Conservation (phyloP, 2,329 filamentous ascomycete species). For the Verticillium dahliae region DNA sequence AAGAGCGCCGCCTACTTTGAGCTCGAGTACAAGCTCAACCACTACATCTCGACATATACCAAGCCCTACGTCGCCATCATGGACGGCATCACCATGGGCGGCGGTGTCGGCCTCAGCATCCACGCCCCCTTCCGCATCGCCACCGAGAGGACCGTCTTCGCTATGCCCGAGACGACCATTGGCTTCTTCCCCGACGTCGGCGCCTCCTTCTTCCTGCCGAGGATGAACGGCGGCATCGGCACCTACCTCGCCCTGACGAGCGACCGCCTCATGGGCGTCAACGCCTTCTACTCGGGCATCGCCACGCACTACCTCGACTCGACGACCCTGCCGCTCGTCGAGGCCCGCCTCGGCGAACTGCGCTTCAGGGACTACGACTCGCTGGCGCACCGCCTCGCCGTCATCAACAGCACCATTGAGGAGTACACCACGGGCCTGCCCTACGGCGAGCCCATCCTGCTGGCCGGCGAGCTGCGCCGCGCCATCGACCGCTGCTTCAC, state of each 20-base stretch:
- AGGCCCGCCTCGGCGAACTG: conserved; percentile 81
- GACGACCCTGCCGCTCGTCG: conserved; percentile 72
- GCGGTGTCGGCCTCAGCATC: conserved; percentile 86
- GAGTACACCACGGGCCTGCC: conserved; percentile 87
- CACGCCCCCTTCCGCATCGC: conserved; percentile 96
- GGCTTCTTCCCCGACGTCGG: conserved; percentile 99
- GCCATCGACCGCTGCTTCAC: conserved; percentile 82
- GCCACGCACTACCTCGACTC: conserved; percentile 97
- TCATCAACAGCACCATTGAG: conserved; percentile 83
- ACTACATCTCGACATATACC: conserved; percentile 85
- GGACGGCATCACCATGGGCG: conserved; percentile 98
- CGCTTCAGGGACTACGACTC: conserved; percentile 73
- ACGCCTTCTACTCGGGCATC: conserved; percentile 84
- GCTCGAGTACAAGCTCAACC: conserved; percentile 93
- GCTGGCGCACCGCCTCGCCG: conserved; percentile 54
- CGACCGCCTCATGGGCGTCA: conserved; percentile 71
- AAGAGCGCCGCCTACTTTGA: conserved; percentile 81
- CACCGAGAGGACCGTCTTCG: conserved; percentile 90
- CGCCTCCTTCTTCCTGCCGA: conserved; percentile 89
- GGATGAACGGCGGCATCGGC: conserved; percentile 78
- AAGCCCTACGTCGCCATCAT: conserved; percentile 95
- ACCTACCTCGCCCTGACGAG: conserved; percentile 93
- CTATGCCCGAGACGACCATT: conserved; percentile 98
- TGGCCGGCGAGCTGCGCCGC: conserved; percentile 64
- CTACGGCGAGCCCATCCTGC: conserved; percentile 58